These are phyloP conservation scores for Panicum virgatum DNA, from an alignment of 202 grass and related monocot genomes.

Conservation along the genomic window DNA sequence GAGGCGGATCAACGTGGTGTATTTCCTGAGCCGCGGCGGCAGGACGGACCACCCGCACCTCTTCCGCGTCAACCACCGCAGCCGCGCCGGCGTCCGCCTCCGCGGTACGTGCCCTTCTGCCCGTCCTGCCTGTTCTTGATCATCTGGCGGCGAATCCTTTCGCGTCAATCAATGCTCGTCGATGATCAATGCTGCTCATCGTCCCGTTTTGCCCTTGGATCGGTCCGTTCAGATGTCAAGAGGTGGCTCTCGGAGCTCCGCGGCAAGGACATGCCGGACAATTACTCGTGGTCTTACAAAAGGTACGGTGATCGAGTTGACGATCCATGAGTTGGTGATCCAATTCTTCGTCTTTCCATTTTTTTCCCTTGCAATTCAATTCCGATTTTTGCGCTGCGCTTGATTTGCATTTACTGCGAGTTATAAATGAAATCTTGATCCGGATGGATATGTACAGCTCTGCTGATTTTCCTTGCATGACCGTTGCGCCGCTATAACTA, in stretches of 20 bases:
- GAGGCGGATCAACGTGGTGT: slow-evolving; percentile 68
- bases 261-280: slow-evolving; percentile 61
- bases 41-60: slow-evolving; percentile 74
- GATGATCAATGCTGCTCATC: not conserved
- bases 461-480: not conserved
- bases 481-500: not conserved
- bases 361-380: not conserved
- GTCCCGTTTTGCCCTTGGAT: not conserved
- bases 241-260: slow-evolving; percentile 74
- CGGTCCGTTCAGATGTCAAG: slow-evolving; percentile 58
- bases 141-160: not conserved
- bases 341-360: not conserved
- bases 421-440: too few relatives aligned
- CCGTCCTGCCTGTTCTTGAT: not conserved
- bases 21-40: slow-evolving; percentile 64
- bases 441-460: too few relatives aligned
- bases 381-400: not conserved
- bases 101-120: slow-evolving; percentile 30
- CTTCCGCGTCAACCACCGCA: slow-evolving; percentile 60
- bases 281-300: slow-evolving; percentile 74
- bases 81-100: slow-evolving; percentile 60
- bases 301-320: slow-evolving; percentile 20
- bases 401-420: not conserved
- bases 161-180: not conserved
- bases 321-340: not conserved